phyloP scores from a whole-genome alignment of 1,284 basidiomycete species.

The Fomitopsis schrenkii region DNA sequence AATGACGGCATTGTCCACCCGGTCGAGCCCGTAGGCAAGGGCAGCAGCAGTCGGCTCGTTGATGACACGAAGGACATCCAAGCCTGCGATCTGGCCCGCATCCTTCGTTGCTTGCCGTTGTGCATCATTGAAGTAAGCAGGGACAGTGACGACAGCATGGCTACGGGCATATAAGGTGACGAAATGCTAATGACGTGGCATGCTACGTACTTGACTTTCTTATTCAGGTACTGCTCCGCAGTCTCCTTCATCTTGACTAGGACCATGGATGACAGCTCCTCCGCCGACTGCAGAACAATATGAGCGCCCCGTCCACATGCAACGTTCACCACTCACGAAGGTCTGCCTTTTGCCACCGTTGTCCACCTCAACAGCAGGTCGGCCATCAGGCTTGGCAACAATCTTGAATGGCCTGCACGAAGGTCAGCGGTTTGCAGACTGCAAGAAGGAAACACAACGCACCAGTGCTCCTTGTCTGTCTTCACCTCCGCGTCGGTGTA shows the following conservation, averaged over 20 bases:
- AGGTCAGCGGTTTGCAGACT: not conserved
- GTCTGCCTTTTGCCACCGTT: slow-evolving; percentile 63
- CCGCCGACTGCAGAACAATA: slow-evolving; percentile 50
- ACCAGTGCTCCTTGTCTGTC: slow-evolving; percentile 85
- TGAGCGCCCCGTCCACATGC: not conserved
- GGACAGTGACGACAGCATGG: slow-evolving; percentile 89
- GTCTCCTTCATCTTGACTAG: slow-evolving; percentile 96
- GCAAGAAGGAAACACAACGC: slow-evolving; percentile 7
- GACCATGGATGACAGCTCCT: slow-evolving; percentile 85
- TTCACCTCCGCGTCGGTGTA: slow-evolving; percentile 93
- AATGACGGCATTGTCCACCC: slow-evolving; percentile 79
- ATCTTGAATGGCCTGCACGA: slow-evolving; percentile 76
- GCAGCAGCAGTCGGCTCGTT: slow-evolving; percentile 99
- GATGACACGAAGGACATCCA: slow-evolving; percentile 97
- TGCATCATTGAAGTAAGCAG: slow-evolving; percentile 99
- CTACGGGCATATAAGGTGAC: slow-evolving; percentile 29
- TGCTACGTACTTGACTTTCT: slow-evolving; percentile 83
- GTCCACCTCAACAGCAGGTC: slow-evolving; percentile 80
- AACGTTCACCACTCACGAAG: slow-evolving; percentile 46
- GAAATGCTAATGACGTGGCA: not conserved
- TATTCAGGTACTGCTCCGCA: slow-evolving; percentile 89
- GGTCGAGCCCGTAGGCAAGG: slow-evolving; percentile 94
- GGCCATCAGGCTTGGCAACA: slow-evolving; percentile 64
- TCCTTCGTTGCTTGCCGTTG: slow-evolving; percentile 99
- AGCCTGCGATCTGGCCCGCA: slow-evolving; percentile 94